Evolutionary conservation across 176 grass and related monocot genomes (phyloP).

Genomic region (Lolium multiflorum): DNA sequence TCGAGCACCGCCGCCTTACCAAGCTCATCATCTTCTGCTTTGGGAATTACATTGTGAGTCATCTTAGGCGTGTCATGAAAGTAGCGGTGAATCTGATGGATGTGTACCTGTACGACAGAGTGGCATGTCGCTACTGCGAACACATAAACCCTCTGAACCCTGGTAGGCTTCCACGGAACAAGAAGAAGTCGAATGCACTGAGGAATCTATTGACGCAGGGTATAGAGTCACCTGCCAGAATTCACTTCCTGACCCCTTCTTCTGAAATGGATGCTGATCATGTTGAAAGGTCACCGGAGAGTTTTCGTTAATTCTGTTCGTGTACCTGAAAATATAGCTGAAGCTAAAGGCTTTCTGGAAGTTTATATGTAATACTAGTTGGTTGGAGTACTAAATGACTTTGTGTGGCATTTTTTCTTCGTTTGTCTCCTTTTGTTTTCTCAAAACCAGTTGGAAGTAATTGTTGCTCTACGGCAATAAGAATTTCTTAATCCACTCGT

Average conservation of each 20-base stretch:
- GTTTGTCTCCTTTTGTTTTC: not conserved
- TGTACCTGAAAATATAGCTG: not conserved
- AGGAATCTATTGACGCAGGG: not conserved
- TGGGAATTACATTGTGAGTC: not conserved
- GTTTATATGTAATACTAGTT: not conserved
- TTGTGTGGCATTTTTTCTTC: not conserved
- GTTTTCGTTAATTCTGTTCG: no score
- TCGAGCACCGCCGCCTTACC: not conserved
- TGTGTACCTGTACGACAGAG: not conserved
- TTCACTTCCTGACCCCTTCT: not conserved
- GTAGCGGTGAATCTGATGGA: not conserved
- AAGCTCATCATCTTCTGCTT: not conserved
- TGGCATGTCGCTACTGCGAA: not conserved
- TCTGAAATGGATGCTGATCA: not conserved
- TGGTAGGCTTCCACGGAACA: not conserved
- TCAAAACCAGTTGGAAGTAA: not conserved
- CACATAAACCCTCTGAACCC: not conserved
- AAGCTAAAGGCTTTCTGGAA: not conserved
- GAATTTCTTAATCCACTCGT: not conserved
- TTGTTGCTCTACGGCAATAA: not conserved
- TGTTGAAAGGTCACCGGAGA: not conserved
- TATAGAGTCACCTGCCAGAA: not conserved
- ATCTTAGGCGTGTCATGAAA: not conserved
- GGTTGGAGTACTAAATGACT: not conserved
- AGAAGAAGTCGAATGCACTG: not conserved